Evolutionary conservation across 2,329 filamentous ascomycete genomes (phyloP).

Genomic region (Cercospora zeae-maydis): DNA sequence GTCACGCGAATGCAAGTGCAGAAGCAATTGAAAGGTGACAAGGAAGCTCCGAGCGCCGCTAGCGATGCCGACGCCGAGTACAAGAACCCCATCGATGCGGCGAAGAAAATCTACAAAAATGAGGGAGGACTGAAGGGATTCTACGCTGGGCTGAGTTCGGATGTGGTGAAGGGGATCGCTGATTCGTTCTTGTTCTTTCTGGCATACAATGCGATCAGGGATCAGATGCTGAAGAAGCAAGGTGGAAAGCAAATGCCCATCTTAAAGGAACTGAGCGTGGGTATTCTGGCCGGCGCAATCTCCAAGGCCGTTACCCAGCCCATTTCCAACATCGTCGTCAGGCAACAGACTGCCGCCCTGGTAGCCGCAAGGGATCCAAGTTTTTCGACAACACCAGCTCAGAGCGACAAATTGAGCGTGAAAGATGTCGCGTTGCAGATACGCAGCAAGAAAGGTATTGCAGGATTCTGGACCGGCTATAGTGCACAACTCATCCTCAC

Average conservation of each 20-base stretch:
- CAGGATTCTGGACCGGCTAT: conserved; percentile 85
- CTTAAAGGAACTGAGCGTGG: conserved; percentile 70
- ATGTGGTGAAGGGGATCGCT: conserved; percentile 48
- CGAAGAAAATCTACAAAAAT: conserved; percentile 63
- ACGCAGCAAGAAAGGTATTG: conserved; percentile 63
- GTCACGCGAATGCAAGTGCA: conserved; percentile 81
- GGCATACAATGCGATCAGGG: conserved; percentile 63
- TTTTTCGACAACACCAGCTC: conserved; percentile 26
- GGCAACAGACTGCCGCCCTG: conserved; percentile 69
- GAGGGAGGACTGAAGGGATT: conserved; percentile 70
- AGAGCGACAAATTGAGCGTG: conserved; percentile 38
- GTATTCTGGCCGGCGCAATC: conserved; percentile 69
- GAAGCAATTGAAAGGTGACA: conserved; percentile 50
- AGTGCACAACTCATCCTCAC: conserved; percentile 75
- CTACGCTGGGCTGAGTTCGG: conserved; percentile 50
- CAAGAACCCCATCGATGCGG: conserved; percentile 63
- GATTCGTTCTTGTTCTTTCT: conserved; percentile 87
- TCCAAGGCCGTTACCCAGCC: conserved; percentile 76
- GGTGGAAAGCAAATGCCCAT: conserved; percentile 51
- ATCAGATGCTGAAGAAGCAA: conserved; percentile 41
- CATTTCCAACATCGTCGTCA: conserved; percentile 74
- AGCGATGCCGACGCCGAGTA: conserved; percentile 51
- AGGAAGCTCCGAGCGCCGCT: conserved; percentile 35
- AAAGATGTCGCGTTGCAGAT: conserved; percentile 63
- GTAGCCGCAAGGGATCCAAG: conserved; percentile 41